These are phyloP conservation scores for Phytophthora cactorum DNA, from an alignment of 352 stramenopile genomes.

Conservation along the genomic window DNA sequence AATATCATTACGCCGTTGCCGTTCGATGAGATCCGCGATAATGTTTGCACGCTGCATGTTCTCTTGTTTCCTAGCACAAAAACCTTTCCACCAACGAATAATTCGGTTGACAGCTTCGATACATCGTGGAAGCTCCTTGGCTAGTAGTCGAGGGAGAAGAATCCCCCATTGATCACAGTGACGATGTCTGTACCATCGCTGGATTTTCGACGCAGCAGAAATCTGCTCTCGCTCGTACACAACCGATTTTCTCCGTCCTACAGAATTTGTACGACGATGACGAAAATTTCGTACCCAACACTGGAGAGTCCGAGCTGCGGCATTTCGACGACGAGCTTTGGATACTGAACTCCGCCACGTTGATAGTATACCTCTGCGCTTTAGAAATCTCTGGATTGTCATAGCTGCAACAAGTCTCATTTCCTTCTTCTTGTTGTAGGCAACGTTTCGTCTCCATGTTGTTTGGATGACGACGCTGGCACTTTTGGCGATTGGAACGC, in stretches of 20 bases:
- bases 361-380: constrained; percentile 1
- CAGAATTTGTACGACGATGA: neutral
- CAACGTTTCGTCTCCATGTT: constrained; percentile 50
- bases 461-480: constrained; percentile 54
- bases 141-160: constrained; percentile 36
- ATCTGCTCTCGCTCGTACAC: constrained; percentile 16
- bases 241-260: neutral
- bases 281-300: constrained; percentile 20
- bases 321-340: constrained; percentile 12
- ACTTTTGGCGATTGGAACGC: constrained; percentile 49
- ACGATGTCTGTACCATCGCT: constrained; percentile 43
- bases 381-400: constrained; percentile 17
- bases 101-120: constrained; percentile 27
- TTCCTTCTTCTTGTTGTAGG: constrained; percentile 13
- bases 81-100: constrained; percentile 30
- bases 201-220: constrained; percentile 39
- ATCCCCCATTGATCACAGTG: constrained; percentile 43
- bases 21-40: constrained; percentile 31
- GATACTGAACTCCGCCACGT: constrained; percentile 15
- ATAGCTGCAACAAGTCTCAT: constrained; percentile 6
- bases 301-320: constrained; percentile 21
- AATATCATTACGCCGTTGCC: constrained; percentile 29
- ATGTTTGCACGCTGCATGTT: constrained; percentile 1
- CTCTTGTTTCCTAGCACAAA: constrained; percentile 17
- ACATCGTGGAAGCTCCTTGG: constrained; percentile 35